Evolutionary conservation across 1,284 basidiomycete genomes (phyloP), one percentile per base, ranked within the genome.

Genomic region (Porphyrellus sp.): DNA sequence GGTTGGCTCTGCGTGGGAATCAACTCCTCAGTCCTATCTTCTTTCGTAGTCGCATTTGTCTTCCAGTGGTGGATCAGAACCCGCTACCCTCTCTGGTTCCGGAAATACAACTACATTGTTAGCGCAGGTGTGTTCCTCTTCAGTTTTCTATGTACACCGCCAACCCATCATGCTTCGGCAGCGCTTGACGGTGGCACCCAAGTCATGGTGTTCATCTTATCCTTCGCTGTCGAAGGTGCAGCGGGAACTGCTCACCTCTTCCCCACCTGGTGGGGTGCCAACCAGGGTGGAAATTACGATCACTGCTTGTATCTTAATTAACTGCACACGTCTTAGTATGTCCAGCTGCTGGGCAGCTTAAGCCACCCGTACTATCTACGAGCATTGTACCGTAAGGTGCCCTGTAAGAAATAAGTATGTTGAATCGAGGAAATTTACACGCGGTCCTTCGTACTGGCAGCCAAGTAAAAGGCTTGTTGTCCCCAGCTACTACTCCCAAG

Each of bases 161-260:
- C 8, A n/a, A 15, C 23, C 24, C 23, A 56, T 23, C 5, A 30
- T 4, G 0, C 2, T 18, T 41, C 16, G 38, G 27, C 28, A 51
- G 82, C 81, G 4, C 70, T 83, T 37, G 82, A 83, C 49, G 83
- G 83, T 20, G 83, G 83, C 11, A 76, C 80, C 4, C 80, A 88
- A 63, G 77, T 86, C 30, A 83, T 87, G 76, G 77, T 86, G 27
- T 88, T 89, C 65, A 75, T 89, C 31, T 71, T 87, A 16, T 83
- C 82, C 2, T 89, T 89, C 60, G 84, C 85, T 1, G 84, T 89
- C 13, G 82, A 82, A 61, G 86, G 86, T 48, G 86, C 83, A 11
- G 77, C 78, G 5, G 86, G 86, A 1, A 64, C 64, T 4, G 60
- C 77, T 3, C 73, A 75, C 51, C 70, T 79, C 12, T 86, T 87